These are phyloP conservation scores for Yamadazyma membranifaciens DNA, from an alignment of 1,139 yeast species.

Conservation along the genomic window DNA sequence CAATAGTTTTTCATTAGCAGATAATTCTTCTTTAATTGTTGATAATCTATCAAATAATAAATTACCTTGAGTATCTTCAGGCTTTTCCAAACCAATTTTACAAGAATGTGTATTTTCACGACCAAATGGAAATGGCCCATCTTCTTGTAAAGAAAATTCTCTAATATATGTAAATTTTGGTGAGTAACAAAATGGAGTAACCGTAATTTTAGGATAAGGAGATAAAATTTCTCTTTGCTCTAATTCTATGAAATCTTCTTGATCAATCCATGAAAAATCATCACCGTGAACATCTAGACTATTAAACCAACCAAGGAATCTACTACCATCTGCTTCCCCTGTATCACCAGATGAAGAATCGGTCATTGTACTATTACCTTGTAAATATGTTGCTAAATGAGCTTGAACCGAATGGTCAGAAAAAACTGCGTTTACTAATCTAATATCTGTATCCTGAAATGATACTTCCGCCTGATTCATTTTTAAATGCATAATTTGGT, in stretches of 20 bases:
- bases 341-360: slow-evolving; percentile 17
- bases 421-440: slow-evolving; percentile 69
- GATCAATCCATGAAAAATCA: slow-evolving; percentile 73
- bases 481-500: slow-evolving; percentile 56
- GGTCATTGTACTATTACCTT: slow-evolving; percentile 16
- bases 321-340: slow-evolving; percentile 8
- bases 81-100: slow-evolving; percentile 53
- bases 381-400: slow-evolving; percentile 44
- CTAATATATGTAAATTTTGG: slow-evolving; percentile 79
- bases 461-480: slow-evolving; percentile 79
- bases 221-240: slow-evolving; percentile 49
- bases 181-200: slow-evolving; percentile 65
- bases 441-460: slow-evolving; percentile 65
- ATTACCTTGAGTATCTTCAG: slow-evolving; percentile 51
- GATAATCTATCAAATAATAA: slow-evolving; percentile 40
- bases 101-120: slow-evolving; percentile 68
- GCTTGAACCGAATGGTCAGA: slow-evolving; percentile 49
- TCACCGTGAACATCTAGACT: slow-evolving; percentile 38
- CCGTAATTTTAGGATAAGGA: slow-evolving; percentile 54
- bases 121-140: slow-evolving; percentile 66
- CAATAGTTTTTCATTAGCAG: slow-evolving; percentile 30
- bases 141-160: slow-evolving; percentile 49
- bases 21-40: slow-evolving; percentile 46
- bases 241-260: slow-evolving; percentile 77
- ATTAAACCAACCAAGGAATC: slow-evolving; percentile 19